Base-by-base conservation (phyloP, 441 rosid species). In the Gossypium davidsonii region DNA sequence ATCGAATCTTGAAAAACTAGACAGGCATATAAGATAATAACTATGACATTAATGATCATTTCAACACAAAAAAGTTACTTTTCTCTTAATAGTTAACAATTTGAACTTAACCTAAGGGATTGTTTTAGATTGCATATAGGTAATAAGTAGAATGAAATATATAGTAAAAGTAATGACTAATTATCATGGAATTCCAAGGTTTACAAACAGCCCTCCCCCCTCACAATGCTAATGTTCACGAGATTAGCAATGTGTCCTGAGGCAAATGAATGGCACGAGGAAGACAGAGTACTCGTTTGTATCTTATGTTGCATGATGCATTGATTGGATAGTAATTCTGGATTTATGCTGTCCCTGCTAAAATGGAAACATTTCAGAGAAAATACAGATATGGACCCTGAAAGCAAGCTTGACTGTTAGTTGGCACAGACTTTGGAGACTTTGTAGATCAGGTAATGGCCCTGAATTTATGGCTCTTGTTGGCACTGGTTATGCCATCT, bases 121-220 rank as follows among this genome's bases (percentile, higher is more conserved):
- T 11, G 44, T 52, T 31, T 70, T 15, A 53, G 26, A 53, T 34
- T 55, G 53, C 51, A 37, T 28, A 31, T 34, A 46, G 28, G 12
- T 2, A 34, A 34, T 3, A 37, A 28, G 58, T 7, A 67, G 58
- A 14, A 67, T n/a, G 44, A 67, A 49, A 48, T 3, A 10, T 49
- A 9, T n/a, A 15, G 9, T 17, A 14, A 49, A 63, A 39, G 58
- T 26, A 51, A 67, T 67, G 57, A n/a, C 70, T 48, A 55, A 69
- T 53, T 34, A 57, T 70, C 46, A 21, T 70, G 20, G 53, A 46
- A 59, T 58, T 37, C 20, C 64, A 71, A 71, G 65, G 67, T 59
- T 67, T 58, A 42, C 0, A 58, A 39, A 14, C n/a, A 6, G 18
- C 12, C n/a, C 6, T 12, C 39, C 15, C 10, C 56, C 55, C 31